Conservation (phyloP, 768 basidiomycete species). For the Hericium erinaceus region DNA sequence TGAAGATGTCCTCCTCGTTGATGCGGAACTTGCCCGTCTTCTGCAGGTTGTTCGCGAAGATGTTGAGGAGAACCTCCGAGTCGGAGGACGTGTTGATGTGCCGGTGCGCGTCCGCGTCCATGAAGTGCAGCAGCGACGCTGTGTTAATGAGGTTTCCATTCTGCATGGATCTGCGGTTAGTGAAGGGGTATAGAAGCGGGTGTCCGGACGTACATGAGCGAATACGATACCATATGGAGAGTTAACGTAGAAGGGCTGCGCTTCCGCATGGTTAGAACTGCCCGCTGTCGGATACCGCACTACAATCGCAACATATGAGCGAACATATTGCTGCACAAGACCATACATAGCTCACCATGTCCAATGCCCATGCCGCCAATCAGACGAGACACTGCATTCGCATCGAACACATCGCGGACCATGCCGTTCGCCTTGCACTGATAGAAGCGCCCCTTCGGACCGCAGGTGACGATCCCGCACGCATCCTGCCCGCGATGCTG, state of each 20-base stretch:
- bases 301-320: slow-evolving; percentile 21
- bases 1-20: slow-evolving; percentile 99
- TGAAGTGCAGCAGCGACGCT: slow-evolving; percentile 71
- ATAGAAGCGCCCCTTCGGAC: slow-evolving; percentile 87
- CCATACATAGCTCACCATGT: slow-evolving; percentile 54
- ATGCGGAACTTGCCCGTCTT: slow-evolving; percentile 98
- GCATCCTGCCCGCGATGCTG: slow-evolving; percentile 99
- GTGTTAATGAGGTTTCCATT: slow-evolving; percentile 99
- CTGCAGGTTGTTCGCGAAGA: slow-evolving; percentile 95
- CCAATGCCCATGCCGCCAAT: slow-evolving; percentile 96
- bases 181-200: slow-evolving; percentile 16
- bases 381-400: slow-evolving; percentile 61
- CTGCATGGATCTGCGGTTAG: slow-evolving; percentile 29
- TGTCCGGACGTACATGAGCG: slow-evolving; percentile 59
- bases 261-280: slow-evolving; percentile 92
- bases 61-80: slow-evolving; percentile 94
- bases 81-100: slow-evolving; percentile 99
- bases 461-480: slow-evolving; percentile 94
- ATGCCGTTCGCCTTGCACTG: slow-evolving; percentile 99
- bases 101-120: slow-evolving; percentile 93
- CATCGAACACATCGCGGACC: slow-evolving; percentile 96
- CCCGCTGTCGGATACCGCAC: slow-evolving; percentile 98
- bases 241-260: slow-evolving; percentile 99
- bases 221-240: slow-evolving; percentile 99
- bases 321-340: too few species aligned